phyloP scores from a whole-genome alignment of 1,284 basidiomycete species.

The Gymnopus androsaceus region DNA sequence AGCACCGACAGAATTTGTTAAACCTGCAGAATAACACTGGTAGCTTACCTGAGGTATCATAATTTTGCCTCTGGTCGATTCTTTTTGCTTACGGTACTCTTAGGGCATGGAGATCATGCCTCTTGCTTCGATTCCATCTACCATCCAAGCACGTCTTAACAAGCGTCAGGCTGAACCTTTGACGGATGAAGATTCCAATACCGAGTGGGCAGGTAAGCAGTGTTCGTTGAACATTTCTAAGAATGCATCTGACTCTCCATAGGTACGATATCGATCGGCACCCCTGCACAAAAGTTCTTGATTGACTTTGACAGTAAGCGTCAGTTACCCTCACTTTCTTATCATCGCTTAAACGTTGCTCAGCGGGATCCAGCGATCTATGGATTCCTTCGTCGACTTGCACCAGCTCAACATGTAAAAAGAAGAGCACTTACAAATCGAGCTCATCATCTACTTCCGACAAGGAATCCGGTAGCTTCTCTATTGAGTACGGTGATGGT shows the following conservation, averaged over 20 bases:
- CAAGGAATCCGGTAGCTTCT: conserved; percentile 38
- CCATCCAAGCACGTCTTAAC: conserved; percentile 14
- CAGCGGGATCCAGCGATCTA: conserved; percentile 30
- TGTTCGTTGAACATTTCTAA: not conserved
- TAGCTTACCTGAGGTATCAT: conserved; percentile 18
- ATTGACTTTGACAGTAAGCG: conserved; percentile 39
- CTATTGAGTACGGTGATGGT: conserved; percentile 56
- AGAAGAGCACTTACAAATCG: conserved; percentile 32
- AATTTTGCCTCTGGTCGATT: conserved; percentile 1
- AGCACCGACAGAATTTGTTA: conserved; percentile 28
- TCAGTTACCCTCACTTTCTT: not conserved
- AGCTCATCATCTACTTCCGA: conserved; percentile 36
- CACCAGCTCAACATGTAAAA: conserved; percentile 29
- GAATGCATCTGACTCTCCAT: not conserved
- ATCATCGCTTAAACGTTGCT: not conserved
- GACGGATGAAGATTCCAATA: conserved; percentile 21
- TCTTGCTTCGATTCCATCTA: conserved; percentile 18
- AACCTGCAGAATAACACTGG: conserved; percentile 27
- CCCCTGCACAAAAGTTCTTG: conserved; percentile 27
- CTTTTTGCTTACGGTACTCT: not conserved
- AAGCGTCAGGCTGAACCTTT: conserved; percentile 26
- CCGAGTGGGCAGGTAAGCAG: conserved; percentile 30
- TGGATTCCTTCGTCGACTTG: conserved; percentile 29
- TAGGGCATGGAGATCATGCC: conserved; percentile 23
- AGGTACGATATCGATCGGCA: conserved; percentile 31